Base-by-base conservation (phyloP, 75 land plant species). In the Picea glauca region DNA sequence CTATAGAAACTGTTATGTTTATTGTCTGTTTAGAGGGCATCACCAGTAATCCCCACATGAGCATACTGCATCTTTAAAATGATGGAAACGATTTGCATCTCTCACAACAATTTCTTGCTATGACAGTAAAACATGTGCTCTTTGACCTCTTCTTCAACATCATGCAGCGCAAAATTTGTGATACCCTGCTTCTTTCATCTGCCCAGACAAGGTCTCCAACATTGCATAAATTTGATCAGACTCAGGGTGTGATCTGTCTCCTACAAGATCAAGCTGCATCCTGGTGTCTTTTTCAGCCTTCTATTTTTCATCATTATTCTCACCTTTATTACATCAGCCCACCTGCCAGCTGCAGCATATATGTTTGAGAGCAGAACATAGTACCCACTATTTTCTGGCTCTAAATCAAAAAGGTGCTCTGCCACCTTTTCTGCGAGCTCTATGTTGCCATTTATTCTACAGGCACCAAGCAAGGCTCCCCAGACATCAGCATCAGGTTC, bases 321-420 rank as follows among this genome's bases (percentile, higher is more conserved):
- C 13, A 74, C 76, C 58, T 74, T 74, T 50, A 32, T 46, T 74
- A 43, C 82, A 4, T 80, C 80, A n/a, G 43, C 54, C 82, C 82
- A 80, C 82, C 59, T 76, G 58, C 60, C 12, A 5, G 82, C 82
- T 18, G 78, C 78, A 20, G 82, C 61, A 66, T 63, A 81, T 14
- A 81, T 64, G 67, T 81, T 81, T 32, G 83, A 81, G 15, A 81
- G 38, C 57, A 78, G 17, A 23, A 81, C 83, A 66, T 81, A 81
- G 7, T 59, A 35, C 50, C 63, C 74, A 20, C 74, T n/a, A 62
- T 7, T 67, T 32, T 58, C 56, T 15, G 83, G 72, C 31, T 81
- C 83, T 43, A 66, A 61, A 9, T 80, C 50, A 33, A 81, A 31
- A 33, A 79, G 32, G 38, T 66, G 72, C 23, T 31, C n/a, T 5